These are phyloP conservation scores for Austroboletus rostrupii DNA, from an alignment of 1,284 basidiomycete species.

Conservation along the genomic window DNA sequence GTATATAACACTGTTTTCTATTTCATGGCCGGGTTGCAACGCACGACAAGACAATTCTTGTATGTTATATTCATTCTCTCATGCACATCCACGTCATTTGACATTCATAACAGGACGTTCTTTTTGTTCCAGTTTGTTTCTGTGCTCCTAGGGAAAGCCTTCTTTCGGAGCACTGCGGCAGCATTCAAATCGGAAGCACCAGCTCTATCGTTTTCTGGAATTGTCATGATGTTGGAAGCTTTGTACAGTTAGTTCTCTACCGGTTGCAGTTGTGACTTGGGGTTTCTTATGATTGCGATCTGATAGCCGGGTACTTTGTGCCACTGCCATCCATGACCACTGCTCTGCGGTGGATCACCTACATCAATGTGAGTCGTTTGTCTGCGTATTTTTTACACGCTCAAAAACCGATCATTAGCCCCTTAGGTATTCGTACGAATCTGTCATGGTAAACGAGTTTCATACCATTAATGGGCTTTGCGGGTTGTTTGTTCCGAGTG, in stretches of 20 bases:
- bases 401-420: no score
- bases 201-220: conserved; percentile 58
- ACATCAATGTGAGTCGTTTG: conserved; percentile 47
- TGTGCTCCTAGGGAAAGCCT: conserved; percentile 57
- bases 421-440: conserved; percentile 50
- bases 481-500: conserved; percentile 40
- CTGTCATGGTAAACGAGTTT: conserved; percentile 55
- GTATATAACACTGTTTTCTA: conserved; percentile 52
- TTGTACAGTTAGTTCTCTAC: conserved; percentile 39
- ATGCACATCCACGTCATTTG: conserved; percentile 3
- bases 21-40: conserved; percentile 50
- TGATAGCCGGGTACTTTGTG: conserved; percentile 38
- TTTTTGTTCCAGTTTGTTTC: conserved; percentile 49
- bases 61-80: conserved; percentile 19
- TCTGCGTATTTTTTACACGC: no score
- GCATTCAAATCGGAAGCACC: conserved; percentile 49
- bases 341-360: conserved; percentile 62
- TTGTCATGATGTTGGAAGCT: conserved; percentile 45
- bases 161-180: conserved; percentile 58
- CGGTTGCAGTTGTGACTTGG: background rate
- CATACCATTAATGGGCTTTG: conserved; percentile 42
- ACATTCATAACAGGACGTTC: conserved; percentile 39
- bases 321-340: conserved; percentile 59
- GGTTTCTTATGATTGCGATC: conserved; percentile 4
- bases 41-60: conserved; percentile 43